These are phyloP conservation scores for Trapa incisa DNA, from an alignment of 345 rosid genomes.

Conservation along the genomic window DNA sequence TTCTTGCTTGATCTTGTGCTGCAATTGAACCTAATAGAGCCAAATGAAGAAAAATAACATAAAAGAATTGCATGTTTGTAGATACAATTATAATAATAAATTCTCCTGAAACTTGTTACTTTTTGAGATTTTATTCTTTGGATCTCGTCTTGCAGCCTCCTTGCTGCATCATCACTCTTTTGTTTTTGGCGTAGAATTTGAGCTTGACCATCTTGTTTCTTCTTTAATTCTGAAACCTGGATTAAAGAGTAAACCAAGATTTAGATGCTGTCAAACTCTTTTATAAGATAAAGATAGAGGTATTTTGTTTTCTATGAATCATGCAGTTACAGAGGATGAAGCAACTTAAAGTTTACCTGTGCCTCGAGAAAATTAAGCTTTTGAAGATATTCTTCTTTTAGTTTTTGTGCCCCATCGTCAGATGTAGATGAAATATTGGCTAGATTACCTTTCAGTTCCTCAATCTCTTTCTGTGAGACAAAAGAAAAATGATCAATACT, in stretches of 20 bases:
- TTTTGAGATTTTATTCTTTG: conserved; percentile 79
- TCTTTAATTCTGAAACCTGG: conserved; percentile 79
- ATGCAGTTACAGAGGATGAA: conserved; percentile 1
- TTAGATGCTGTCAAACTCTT: not conserved
- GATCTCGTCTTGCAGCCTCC: conserved; percentile 75
- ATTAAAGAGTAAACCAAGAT: conserved; percentile 1
- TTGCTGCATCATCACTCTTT: conserved; percentile 86
- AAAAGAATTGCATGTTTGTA: not conserved
- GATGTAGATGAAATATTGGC: conserved; percentile 56
- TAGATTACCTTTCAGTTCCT: conserved; percentile 58
- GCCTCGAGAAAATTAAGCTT: conserved; percentile 78
- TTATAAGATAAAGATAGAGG: not conserved
- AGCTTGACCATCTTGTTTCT: conserved; percentile 95
- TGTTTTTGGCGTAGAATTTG: conserved; percentile 91
- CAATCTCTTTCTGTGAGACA: conserved; percentile 77
- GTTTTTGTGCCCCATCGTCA: conserved; percentile 72
- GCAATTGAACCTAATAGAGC: conserved; percentile 58
- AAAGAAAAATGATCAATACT: conserved; percentile 3
- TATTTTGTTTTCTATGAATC: not conserved
- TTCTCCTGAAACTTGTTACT: conserved; percentile 21
- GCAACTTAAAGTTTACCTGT: conserved; percentile 39
- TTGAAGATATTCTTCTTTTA: conserved; percentile 78
- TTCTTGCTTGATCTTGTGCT: conserved; percentile 89
- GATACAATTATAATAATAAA: not conserved
- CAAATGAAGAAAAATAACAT: not conserved